phyloP scores from a whole-genome alignment of 2,329 filamentous ascomycete genomes.

The Nectriaceae sp. region DNA sequence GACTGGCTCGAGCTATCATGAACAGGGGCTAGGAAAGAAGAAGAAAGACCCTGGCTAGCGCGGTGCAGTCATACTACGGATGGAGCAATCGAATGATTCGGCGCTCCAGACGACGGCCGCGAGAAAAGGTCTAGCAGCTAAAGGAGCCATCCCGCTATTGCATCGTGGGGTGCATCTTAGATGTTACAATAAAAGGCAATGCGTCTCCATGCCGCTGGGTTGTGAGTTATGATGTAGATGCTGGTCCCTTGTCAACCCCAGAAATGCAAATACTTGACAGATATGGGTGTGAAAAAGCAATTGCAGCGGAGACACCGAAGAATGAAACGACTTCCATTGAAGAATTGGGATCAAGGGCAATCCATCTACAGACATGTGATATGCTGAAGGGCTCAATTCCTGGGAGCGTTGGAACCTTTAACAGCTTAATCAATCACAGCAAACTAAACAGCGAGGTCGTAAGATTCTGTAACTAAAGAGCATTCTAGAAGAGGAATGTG shows the following conservation, averaged over 20 bases:
- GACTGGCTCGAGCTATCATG: background rate
- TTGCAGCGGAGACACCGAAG: background rate
- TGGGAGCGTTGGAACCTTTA: too few relatives aligned
- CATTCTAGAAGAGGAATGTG: too few relatives aligned
- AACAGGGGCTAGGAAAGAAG: background rate
- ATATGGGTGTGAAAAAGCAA: background rate
- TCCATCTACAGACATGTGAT: too few relatives aligned
- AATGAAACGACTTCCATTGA: too few relatives aligned
- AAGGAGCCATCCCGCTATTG: background rate
- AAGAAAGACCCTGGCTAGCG: background rate
- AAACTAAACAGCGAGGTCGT: too few relatives aligned
- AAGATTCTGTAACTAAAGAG: too few relatives aligned
- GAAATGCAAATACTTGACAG: background rate
- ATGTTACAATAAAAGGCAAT: conserved; percentile 6
- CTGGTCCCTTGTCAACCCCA: background rate
- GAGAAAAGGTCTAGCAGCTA: background rate
- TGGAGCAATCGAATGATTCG: background rate
- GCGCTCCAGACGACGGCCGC: background rate
- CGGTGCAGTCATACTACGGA: background rate
- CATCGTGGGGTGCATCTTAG: conserved; percentile 3
- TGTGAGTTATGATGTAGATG: background rate
- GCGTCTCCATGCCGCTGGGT: background rate
- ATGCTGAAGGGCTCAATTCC: too few relatives aligned
- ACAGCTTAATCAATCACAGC: too few relatives aligned
- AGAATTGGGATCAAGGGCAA: too few relatives aligned